Evolutionary conservation across 805 yeast genomes (phyloP), one percentile per base, ranked within the genome.

Genomic region (Nakazawaea anatomiae): DNA sequence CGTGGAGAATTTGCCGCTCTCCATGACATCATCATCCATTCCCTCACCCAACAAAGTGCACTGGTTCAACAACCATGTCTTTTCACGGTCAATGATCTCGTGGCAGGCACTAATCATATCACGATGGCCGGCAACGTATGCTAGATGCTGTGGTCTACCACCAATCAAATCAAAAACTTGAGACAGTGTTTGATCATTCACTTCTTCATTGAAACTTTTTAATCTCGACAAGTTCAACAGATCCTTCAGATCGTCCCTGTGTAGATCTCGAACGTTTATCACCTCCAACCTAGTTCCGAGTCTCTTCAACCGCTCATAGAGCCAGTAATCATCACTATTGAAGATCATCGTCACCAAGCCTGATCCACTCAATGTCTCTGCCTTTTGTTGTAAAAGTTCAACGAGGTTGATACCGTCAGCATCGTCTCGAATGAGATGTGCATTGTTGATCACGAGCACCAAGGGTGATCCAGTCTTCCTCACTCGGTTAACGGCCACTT

Each of bases 11-110:
- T 87, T 87, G 5, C 95, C 95, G 55, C 77, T 74, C 55, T 85
- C 91, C 87, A 87, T 85, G 6, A 88, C 96, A 67, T 88, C 96
- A 60, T 88, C 96, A 60, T 88, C 96, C 96, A 88, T 87, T 18
- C 74, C 80, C 56, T 73, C 75, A 2, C 95, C 96, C 8, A 88
- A 65, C 11, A 88, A 68, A 0, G 89, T 94, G 65, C 95, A 87
- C 58, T 87, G 89, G 60, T 86, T 88, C 56, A 88, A 71, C 55
- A 87, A 85, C 96, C 96, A 88, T 0, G 90, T 86, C 61, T 85
- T 86, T 57, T 88, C 96, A 7, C 85, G 71, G 62, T 88, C 94
- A 51, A 88, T 86, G 35, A 88, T 72, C 53, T 73, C 75, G 58
- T 86, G 86, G 55, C 88, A 81, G 0, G 89, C 89, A 35, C 66